Conservation (phyloP, 2,329 filamentous ascomycete genomes). For the Botrytis cinerea region DNA sequence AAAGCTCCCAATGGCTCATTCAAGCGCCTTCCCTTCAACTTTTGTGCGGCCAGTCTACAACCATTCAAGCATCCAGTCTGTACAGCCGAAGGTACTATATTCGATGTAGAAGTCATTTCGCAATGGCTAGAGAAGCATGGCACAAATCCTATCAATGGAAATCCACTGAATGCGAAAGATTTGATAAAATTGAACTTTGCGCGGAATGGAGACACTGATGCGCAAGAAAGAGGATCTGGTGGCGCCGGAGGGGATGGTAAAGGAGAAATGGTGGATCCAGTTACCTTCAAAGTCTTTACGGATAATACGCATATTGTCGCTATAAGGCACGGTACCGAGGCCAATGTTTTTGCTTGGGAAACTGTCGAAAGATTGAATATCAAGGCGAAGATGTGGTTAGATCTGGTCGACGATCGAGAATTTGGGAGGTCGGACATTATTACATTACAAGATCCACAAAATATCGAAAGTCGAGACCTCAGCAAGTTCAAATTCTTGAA, state of each 20-base stretch:
- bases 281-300: constrained; percentile 96
- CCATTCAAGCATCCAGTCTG: constrained; percentile 95
- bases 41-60: constrained; percentile 92
- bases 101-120: constrained; percentile 91
- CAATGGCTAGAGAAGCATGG: constrained; percentile 93
- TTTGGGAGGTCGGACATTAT: constrained; percentile 93
- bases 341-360: constrained; percentile 96
- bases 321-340: constrained; percentile 74
- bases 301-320: constrained; percentile 98
- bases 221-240: constrained; percentile 48
- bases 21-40: constrained; percentile 93
- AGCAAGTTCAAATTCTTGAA: constrained; percentile 87
- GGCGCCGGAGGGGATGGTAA: constrained; percentile 59
- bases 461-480: constrained; percentile 77
- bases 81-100: constrained; percentile 82
- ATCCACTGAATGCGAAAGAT: constrained; percentile 75
- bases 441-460: constrained; percentile 93
- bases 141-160: constrained; percentile 86
- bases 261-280: constrained; percentile 89
- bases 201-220: constrained; percentile 75
- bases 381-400: constrained; percentile 93
- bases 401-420: constrained; percentile 82
- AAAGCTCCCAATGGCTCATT: constrained; percentile 64
- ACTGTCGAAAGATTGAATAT: constrained; percentile 94
- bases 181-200: constrained; percentile 89